A percentile compares a stretch with the other conserved stretches of the same genome.
These are phyloP conservation scores for Pseudevernia furfuracea DNA, from an alignment of 495 filamentous ascomycete species.

Conservation along the genomic window DNA sequence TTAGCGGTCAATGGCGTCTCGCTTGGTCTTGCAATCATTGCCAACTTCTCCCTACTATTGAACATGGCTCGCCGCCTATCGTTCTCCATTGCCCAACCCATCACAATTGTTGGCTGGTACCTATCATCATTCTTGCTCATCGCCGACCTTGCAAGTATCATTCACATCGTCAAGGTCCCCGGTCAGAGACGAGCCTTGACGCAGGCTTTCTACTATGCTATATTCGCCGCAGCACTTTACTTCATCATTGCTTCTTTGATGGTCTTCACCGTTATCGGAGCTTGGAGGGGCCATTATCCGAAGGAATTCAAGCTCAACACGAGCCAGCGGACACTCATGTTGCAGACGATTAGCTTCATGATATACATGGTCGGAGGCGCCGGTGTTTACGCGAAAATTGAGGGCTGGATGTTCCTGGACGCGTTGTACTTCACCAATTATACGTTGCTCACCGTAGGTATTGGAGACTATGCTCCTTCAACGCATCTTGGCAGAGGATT, in stretches of 20 bases:
- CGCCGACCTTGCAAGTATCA: slow-evolving; percentile 49
- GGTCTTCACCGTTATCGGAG: slow-evolving; percentile 60
- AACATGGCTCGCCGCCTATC: slow-evolving; percentile 61
- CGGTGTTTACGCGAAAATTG: slow-evolving; percentile 60
- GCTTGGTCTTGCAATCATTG: slow-evolving; percentile 57
- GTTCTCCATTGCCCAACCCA: slow-evolving; percentile 53
- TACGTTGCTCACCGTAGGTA: slow-evolving; percentile 77
- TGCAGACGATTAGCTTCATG: slow-evolving; percentile 75
- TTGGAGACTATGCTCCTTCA: slow-evolving; percentile 59
- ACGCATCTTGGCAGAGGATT: slow-evolving; percentile 59
- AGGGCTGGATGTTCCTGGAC: slow-evolving; percentile 73
- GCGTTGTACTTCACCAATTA: slow-evolving; percentile 77
- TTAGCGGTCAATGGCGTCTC: slow-evolving; percentile 66
- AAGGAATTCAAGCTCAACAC: slow-evolving; percentile 65
- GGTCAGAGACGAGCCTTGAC: slow-evolving; percentile 44
- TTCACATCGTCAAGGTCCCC: slow-evolving; percentile 41
- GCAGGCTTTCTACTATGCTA: slow-evolving; percentile 74
- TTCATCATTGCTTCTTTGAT: slow-evolving; percentile 66
- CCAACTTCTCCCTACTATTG: slow-evolving; percentile 65
- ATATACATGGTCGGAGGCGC: slow-evolving; percentile 70
- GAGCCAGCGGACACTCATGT: slow-evolving; percentile 75
- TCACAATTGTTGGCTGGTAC: slow-evolving; percentile 60
- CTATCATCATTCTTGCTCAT: slow-evolving; percentile 60
- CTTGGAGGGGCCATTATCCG: slow-evolving; percentile 53
- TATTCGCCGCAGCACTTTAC: slow-evolving; percentile 69